Evolutionary conservation across 2,329 filamentous ascomycete genomes (phyloP).

Genomic region (Colletotrichum sidae): DNA sequence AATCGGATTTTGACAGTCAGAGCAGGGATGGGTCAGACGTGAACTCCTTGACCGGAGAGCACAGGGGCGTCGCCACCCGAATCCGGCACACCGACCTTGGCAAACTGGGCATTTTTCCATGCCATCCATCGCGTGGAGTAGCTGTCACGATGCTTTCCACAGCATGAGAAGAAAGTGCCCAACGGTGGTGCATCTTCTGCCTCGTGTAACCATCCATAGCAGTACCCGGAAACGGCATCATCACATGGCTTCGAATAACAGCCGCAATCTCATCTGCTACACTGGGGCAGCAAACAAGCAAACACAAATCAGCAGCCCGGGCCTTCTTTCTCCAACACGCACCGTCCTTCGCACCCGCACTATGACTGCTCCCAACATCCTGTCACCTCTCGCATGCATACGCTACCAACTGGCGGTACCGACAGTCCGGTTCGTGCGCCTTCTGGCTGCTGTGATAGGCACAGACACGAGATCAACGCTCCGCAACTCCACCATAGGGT

Average conservation of each 20-base stretch:
- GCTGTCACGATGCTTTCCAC: slow-evolving; percentile 4
- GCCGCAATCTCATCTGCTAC: slow-evolving; percentile 2
- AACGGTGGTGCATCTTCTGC: neutral
- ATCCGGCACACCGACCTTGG: neutral
- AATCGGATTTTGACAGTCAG: too few species aligned
- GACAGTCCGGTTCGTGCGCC: slow-evolving; percentile 19
- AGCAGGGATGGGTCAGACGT: too few species aligned
- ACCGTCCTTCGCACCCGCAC: neutral
- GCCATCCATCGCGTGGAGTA: neutral
- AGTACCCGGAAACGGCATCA: neutral
- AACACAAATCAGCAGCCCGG: slow-evolving; percentile 4
- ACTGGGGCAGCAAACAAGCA: slow-evolving; percentile 16
- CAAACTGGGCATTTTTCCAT: slow-evolving; percentile 4
- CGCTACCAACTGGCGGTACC: slow-evolving; percentile 21
- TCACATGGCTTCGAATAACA: slow-evolving; percentile 4
- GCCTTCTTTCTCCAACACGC: neutral
- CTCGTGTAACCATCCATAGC: slow-evolving; percentile 12
- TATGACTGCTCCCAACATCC: slow-evolving; percentile 5
- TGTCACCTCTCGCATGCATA: slow-evolving; percentile 4
- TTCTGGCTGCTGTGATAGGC: slow-evolving; percentile 1
- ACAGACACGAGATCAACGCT: neutral
- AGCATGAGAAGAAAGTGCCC: slow-evolving; percentile 5
- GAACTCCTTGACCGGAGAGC: neutral
- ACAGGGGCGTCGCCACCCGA: neutral
- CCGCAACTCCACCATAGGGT: neutral